Evolutionary conservation across 2,329 filamentous ascomycete species (phyloP), one percentile per base, ranked within the genome.

Genomic region (Pyricularia grisea): DNA sequence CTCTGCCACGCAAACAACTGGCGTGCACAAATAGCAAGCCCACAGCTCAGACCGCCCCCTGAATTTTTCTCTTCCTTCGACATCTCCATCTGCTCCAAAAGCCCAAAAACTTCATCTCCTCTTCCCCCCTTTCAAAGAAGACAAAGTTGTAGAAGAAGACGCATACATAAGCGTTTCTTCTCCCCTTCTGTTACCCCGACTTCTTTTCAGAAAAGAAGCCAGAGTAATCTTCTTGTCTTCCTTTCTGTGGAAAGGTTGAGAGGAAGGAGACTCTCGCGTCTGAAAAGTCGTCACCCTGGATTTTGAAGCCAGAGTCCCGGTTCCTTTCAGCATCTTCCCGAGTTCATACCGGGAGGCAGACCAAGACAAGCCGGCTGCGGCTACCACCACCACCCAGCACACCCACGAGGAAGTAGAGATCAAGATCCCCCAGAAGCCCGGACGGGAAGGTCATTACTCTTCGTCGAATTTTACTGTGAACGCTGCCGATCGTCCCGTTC

Each of bases 271-370:
- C 79, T 80, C 78, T 79, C 76, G 77, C 78, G 77, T 68, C 79
- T 74, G 76, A 84, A 89, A 91, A 90, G 89, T 91, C 91, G 92
- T 85, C 92, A 97, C 93, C 87, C 94, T 97, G 94, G 94, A 97
- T 92, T 97, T 97, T 95, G 94, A 97, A 92, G 93, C 94, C 85
- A 92, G 93, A 84, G 92, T 97, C 84, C 93, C 94, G 87, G 95
- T 98, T 85, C 94, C 94, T 85, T 97, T 97, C 90, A 97, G 93
- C 92, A 92, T 97, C 91, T 97, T 98, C 90, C 94, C 94, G 78
- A 83, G 87, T 76, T 75, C 73, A 74, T 78, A 78, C 75, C 75
- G 75, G 74, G 77, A 77, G 74, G 73, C 74, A 70, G 74, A 74
- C 69, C 33, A 65, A 27, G 70, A 72, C 80, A 83, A 85, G 64